phyloP scores from a whole-genome alignment of 768 basidiomycete species.

The Tulasnella calospora region DNA sequence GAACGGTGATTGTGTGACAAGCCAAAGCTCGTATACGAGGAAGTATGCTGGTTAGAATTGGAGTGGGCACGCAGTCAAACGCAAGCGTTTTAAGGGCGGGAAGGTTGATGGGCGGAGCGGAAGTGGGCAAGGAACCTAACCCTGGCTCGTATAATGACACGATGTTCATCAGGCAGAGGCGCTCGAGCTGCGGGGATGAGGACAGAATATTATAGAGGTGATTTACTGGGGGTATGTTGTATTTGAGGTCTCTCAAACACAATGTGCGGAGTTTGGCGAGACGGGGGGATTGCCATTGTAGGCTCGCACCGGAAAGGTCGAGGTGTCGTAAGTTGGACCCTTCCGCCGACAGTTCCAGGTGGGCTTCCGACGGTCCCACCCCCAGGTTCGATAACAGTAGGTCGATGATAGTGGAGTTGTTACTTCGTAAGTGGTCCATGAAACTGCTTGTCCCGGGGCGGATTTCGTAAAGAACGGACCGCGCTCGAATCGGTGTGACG shows the following conservation, averaged over 20 bases:
- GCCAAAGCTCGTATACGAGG: not conserved
- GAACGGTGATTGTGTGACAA: not conserved
- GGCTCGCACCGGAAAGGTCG: not conserved
- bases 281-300: not conserved
- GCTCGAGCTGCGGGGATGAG: not conserved
- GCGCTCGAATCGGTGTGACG: not conserved
- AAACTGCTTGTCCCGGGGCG: not conserved
- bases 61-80: not conserved
- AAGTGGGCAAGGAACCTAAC: not conserved
- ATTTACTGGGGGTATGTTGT: not conserved
- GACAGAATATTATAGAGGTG: not conserved
- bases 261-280: not conserved
- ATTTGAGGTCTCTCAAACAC: not conserved
- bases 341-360: not conserved
- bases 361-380: too few species aligned
- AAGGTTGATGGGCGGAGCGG: not conserved
- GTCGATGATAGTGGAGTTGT: not conserved
- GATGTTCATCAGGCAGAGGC: not conserved
- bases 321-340: not conserved
- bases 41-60: not conserved
- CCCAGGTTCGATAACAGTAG: not conserved
- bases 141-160: not conserved
- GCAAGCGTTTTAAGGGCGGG: not conserved
- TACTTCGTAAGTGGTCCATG: not conserved
- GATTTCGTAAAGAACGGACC: not conserved